These are phyloP conservation scores for Rhodotorula sp. DNA, from an alignment of 1,284 basidiomycete genomes.

Conservation along the genomic window DNA sequence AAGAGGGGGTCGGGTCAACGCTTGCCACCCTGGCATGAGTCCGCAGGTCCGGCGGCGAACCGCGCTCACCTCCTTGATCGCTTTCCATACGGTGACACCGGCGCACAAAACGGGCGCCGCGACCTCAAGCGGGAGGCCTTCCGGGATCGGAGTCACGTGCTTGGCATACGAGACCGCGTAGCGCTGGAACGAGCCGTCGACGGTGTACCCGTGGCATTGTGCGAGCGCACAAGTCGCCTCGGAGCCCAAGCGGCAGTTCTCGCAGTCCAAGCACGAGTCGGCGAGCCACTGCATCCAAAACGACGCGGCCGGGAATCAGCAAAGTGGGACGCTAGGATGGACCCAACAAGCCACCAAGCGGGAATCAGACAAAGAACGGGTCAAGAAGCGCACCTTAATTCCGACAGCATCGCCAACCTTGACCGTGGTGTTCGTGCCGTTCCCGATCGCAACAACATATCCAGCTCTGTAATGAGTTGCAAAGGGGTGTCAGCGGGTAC, in stretches of 20 bases:
- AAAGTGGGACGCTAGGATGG: too few species aligned
- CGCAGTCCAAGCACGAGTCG: conserved; percentile 67
- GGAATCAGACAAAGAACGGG: background rate
- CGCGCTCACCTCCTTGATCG: conserved; percentile 27
- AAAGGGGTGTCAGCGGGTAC: background rate
- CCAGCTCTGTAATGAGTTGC: conserved; percentile 55
- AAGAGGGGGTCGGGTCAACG: background rate
- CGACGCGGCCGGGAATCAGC: background rate
- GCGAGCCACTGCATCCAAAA: conserved; percentile 61
- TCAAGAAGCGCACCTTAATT: conserved; percentile 58
- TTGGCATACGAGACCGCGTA: conserved; percentile 63
- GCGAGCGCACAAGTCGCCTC: conserved; percentile 65
- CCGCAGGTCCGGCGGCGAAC: background rate
- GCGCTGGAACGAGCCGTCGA: conserved; percentile 76
- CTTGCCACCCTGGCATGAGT: background rate
- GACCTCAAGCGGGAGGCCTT: conserved; percentile 31
- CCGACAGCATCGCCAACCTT: conserved; percentile 77
- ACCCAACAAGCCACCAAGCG: too few species aligned
- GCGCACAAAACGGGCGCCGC: conserved; percentile 32
- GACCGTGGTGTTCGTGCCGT: conserved; percentile 58
- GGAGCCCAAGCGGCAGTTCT: conserved; percentile 66
- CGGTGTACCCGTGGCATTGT: conserved; percentile 48
- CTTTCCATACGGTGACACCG: conserved; percentile 44
- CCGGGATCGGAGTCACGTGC: conserved; percentile 55
- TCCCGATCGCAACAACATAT: conserved; percentile 72